These are phyloP conservation scores for Guillardia theta DNA, from an alignment of 78 protist genomes.

Conservation along the genomic window DNA sequence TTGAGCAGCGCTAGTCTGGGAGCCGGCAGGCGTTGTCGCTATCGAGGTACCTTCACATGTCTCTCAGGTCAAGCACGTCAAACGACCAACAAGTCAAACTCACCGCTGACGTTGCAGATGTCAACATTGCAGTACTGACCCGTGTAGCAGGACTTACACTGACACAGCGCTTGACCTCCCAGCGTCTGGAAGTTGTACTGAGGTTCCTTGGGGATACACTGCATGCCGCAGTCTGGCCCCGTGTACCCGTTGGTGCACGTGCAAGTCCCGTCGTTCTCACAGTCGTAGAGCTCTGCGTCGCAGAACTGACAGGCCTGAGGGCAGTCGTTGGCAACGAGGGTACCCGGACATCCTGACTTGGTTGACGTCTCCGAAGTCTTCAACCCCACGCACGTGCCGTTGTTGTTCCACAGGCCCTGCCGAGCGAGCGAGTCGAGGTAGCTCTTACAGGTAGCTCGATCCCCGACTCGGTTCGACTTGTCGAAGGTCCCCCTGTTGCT, in stretches of 20 bases:
- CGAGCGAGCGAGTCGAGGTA: not conserved
- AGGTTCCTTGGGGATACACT: not conserved
- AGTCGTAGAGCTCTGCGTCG: constrained; percentile 17
- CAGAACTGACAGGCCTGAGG: not conserved
- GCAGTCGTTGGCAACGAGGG: not conserved
- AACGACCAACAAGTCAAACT: not conserved
- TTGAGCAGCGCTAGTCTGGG: not conserved
- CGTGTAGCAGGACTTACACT: not conserved
- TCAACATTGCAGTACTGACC: not conserved
- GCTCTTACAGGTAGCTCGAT: not conserved
- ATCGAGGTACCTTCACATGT: too few species aligned
- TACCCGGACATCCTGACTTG: not conserved
- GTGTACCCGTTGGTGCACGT: not conserved
- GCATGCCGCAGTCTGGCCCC: not conserved
- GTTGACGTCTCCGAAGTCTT: not conserved
- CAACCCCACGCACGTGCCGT: not conserved
- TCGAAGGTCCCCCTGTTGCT: not conserved
- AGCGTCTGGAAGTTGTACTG: not conserved
- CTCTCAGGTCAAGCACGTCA: too few species aligned
- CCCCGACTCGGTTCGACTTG: not conserved
- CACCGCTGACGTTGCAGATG: not conserved
- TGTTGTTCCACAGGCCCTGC: not conserved
- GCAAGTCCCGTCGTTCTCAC: not conserved
- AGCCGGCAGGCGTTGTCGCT: not conserved
- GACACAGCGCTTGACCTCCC: not conserved